These are phyloP conservation scores for Wallacemonas sp. DNA, from an alignment of 208 protist genomes.

Conservation along the genomic window DNA sequence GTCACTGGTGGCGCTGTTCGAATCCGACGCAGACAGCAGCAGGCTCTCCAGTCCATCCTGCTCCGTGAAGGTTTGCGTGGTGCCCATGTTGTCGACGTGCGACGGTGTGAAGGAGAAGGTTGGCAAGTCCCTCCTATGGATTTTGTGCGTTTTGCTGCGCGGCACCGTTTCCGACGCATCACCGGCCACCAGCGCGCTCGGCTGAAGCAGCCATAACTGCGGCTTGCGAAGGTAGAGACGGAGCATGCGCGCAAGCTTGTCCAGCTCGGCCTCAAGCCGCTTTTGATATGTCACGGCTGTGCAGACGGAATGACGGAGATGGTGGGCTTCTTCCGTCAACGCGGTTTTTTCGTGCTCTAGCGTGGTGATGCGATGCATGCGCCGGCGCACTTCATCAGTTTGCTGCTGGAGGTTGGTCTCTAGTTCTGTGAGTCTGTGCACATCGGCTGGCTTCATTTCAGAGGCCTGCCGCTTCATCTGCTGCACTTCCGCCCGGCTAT, in stretches of 20 bases:
- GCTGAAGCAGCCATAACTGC: background rate
- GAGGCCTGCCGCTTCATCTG: conserved; percentile 12
- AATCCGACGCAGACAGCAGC: background rate
- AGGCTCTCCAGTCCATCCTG: conserved; percentile 11
- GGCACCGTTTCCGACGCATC: too few species aligned
- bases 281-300: conserved; percentile 19
- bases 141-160: too few species aligned
- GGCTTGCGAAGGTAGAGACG: conserved; percentile 7
- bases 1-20: background rate
- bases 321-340: conserved; percentile 12
- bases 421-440: conserved; percentile 25
- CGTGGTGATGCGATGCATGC: conserved; percentile 41
- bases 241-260: background rate
- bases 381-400: conserved; percentile 55
- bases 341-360: conserved; percentile 47
- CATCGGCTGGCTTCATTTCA: conserved; percentile 14
- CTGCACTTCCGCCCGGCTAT: conserved; percentile 18
- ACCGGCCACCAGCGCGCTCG: background rate
- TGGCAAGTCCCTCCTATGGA: too few species aligned
- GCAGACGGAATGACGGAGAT: conserved; percentile 12
- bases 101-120: background rate
- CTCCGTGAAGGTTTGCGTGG: background rate
- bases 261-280: background rate
- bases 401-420: conserved; percentile 52
- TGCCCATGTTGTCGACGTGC: background rate